A percentile compares a stretch with the other conserved stretches of the same genome.
phyloP scores from a whole-genome alignment of 2,329 filamentous ascomycete genomes.

The Aspergillus uvarum region DNA sequence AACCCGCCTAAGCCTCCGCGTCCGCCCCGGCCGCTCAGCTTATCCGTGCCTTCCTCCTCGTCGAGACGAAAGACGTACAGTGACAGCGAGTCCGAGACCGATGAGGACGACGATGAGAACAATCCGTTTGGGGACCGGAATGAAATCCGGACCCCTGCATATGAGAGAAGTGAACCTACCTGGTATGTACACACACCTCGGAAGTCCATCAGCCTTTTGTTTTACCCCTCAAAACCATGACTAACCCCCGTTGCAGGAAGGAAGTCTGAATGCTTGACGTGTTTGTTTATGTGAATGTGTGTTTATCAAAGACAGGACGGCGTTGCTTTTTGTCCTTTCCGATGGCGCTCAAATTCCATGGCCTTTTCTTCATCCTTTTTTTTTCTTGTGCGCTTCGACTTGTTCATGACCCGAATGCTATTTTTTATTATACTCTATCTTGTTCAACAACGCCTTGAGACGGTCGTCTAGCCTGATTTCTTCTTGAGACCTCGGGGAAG shows the following conservation, averaged over 20 bases:
- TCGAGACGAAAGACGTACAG: slow-evolving; percentile 41
- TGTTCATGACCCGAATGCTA: not conserved
- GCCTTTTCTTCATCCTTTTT: not conserved
- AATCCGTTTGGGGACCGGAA: slow-evolving; percentile 86
- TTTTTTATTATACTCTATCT: not conserved
- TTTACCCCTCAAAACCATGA: not conserved
- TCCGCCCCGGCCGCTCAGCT: slow-evolving; percentile 64
- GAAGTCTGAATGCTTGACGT: slow-evolving; percentile 24
- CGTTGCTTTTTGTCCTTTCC: not conserved
- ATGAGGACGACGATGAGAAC: slow-evolving; percentile 73
- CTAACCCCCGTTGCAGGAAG: slow-evolving; percentile 26
- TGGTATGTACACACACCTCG: slow-evolving; percentile 30
- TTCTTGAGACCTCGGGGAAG: not conserved
- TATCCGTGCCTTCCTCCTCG: slow-evolving; percentile 28
- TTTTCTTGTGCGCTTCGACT: not conserved
- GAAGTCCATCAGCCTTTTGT: not conserved
- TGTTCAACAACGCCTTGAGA: not conserved
- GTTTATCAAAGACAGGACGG: not conserved
- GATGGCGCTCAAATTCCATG: not conserved
- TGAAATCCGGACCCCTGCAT: slow-evolving; percentile 46
- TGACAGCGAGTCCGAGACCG: slow-evolving; percentile 53
- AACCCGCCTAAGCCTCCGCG: slow-evolving; percentile 40
- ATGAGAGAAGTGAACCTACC: slow-evolving; percentile 34
- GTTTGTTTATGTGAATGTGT: no score
- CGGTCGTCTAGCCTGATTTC: not conserved